Conservation (phyloP, 2,329 filamentous ascomycete species). For the Aureobasidium sp. region DNA sequence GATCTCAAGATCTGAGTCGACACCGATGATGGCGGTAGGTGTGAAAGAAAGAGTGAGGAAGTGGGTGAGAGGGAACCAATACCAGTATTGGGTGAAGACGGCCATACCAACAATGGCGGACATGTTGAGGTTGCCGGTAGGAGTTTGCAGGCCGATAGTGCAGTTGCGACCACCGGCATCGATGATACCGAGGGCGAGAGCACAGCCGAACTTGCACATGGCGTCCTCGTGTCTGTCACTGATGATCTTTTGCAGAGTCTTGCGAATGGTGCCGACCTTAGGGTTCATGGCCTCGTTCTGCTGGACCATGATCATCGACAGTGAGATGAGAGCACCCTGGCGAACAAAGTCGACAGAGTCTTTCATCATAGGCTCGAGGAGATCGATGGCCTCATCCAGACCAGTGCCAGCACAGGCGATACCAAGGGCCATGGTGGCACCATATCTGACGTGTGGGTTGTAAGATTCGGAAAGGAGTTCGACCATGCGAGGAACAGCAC, state of each 20-base stretch:
- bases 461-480: conserved; percentile 97
- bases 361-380: conserved; percentile 98
- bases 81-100: conserved; percentile 99
- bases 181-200: conserved; percentile 90
- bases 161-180: conserved; percentile 97
- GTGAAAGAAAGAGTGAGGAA: conserved; percentile 94
- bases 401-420: conserved; percentile 97
- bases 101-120: conserved; percentile 95
- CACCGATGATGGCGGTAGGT: conserved; percentile 90
- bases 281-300: conserved; percentile 99
- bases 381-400: conserved; percentile 89
- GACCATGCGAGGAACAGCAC: conserved; percentile 96
- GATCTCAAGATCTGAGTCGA: conserved; percentile 89
- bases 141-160: conserved; percentile 94
- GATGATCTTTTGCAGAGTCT: conserved; percentile 89
- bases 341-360: conserved; percentile 97
- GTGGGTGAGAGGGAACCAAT: conserved; percentile 99
- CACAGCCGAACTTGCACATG: conserved; percentile 98
- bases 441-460: conserved; percentile 96
- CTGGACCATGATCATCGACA: conserved; percentile 99
- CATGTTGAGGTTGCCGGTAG: conserved; percentile 98
- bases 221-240: conserved; percentile 95
- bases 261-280: conserved; percentile 84
- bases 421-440: conserved; percentile 94
- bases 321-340: conserved; percentile 86